Conservation (phyloP, 345 rosid genomes). For the Camelina laxa region DNA sequence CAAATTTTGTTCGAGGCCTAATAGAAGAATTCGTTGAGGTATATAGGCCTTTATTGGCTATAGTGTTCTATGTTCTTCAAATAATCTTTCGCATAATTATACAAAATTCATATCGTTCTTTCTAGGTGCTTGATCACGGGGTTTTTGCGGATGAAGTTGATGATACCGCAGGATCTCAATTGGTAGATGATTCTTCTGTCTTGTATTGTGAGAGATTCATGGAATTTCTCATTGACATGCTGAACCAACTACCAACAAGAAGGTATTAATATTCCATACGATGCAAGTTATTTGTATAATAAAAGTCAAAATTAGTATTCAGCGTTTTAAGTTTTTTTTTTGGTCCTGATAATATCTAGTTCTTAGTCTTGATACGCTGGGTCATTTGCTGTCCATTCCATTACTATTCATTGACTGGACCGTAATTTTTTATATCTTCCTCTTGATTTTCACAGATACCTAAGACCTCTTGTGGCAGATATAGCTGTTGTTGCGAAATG, state of each 20-base stretch:
- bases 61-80: conserved; percentile 29
- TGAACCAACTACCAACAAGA: conserved; percentile 98
- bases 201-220: conserved; percentile 95
- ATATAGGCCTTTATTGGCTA: conserved; percentile 20
- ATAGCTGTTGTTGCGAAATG: conserved; percentile 95
- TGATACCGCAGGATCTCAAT: conserved; percentile 45
- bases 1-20: conserved; percentile 78
- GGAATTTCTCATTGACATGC: conserved; percentile 94
- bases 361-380: not conserved
- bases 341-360: not conserved
- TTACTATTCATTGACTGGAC: conserved; percentile 19
- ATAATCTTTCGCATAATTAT: not conserved
- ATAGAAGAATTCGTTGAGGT: conserved; percentile 94
- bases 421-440: not conserved
- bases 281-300: conserved; percentile 24
- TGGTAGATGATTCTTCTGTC: conserved; percentile 75
- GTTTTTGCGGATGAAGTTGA: conserved; percentile 61
- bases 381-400: not conserved
- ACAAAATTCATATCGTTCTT: conserved; percentile 20
- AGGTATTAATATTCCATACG: conserved; percentile 54
- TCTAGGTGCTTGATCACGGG: conserved; percentile 77
- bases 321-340: conserved; percentile 7
- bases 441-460: conserved; percentile 61
- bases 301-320: not conserved
- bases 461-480: conserved; percentile 98